A percentile compares a stretch with the other conserved stretches of the same genome.
Conservation (phyloP, 2,329 filamentous ascomycete genomes). For the Emmonsiellopsis sp. region DNA sequence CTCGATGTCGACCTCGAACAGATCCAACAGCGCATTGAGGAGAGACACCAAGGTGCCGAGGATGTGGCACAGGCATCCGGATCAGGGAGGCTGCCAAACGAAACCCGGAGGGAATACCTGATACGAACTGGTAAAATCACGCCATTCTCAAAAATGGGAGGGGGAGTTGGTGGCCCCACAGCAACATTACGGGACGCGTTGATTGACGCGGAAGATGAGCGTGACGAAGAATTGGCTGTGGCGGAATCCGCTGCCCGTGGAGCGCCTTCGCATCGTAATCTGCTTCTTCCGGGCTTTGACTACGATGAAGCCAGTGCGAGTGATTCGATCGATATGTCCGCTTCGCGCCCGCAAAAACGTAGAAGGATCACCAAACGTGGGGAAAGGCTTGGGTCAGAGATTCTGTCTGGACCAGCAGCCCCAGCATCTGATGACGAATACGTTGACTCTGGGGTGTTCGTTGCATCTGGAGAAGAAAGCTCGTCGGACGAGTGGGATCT, state of each 20-base stretch:
- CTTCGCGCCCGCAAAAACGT: slow-evolving; percentile 23
- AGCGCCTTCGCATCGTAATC: slow-evolving; percentile 59
- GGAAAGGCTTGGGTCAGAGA: background rate
- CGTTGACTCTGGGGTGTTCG: slow-evolving; percentile 13
- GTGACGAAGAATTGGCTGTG: slow-evolving; percentile 42
- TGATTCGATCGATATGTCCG: slow-evolving; percentile 18
- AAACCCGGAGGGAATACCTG: slow-evolving; percentile 78
- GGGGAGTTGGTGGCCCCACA: slow-evolving; percentile 28
- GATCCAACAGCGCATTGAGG: slow-evolving; percentile 71
- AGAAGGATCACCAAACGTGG: slow-evolving; percentile 20
- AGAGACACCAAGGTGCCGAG: slow-evolving; percentile 54
- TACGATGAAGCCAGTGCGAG: slow-evolving; percentile 36
- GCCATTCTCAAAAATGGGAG: slow-evolving; percentile 74
- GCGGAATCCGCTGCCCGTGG: slow-evolving; percentile 28
- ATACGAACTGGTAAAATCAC: slow-evolving; percentile 97
- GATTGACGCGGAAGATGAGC: slow-evolving; percentile 70
- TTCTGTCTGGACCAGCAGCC: slow-evolving; percentile 17
- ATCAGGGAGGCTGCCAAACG: slow-evolving; percentile 57
- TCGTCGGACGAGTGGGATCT: slow-evolving; percentile 7
- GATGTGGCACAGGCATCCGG: slow-evolving; percentile 37
- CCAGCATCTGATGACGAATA: slow-evolving; percentile 28
- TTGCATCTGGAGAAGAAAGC: slow-evolving; percentile 14
- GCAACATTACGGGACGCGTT: slow-evolving; percentile 69
- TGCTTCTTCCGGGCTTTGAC: slow-evolving; percentile 64
- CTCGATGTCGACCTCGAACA: slow-evolving; percentile 66